Base-by-base conservation (phyloP, 169 alveolate species). In the Theileria sp. region DNA sequence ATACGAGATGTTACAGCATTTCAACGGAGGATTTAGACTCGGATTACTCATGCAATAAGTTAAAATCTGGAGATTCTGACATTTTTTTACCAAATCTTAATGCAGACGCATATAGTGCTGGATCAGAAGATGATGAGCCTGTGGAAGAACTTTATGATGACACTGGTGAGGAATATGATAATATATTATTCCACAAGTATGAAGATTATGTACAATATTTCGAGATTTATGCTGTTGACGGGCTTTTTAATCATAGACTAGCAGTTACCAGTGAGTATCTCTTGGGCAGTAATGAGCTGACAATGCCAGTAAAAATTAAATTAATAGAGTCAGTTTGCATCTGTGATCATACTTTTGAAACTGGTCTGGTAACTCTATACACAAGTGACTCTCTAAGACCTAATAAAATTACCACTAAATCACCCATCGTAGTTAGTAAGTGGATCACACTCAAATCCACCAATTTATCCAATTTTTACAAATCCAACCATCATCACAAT, bases 361-460 rank as follows among this genome's bases (percentile, higher is more conserved):
- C 89, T 13, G 89, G 89, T 0, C 50, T 83, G 21, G 68, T 83
- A 34, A 83, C 89, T 6, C 64, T 83, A 9, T 83, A 83, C 75
- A 65, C 89, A 34, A 49, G 80, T 9, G 89, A 83, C 44, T 76
- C 80, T 15, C 30, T 83, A 61, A 79, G 89, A 19, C 89, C 89
- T 10, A 83, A 67, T 54, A 83, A 77, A 81, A 80, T 83, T 9
- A 17, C 71, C 28, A 65, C 80, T 1, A 21, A 61, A 28, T 26
- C 56, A 36, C 60, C 71, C 38, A 66, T 83, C 80, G 75, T 36
- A 36, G 68, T 77, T 60, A 83, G 89, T 70, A 67, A 74, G 26
- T 83, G 89, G 89, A 83, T 83, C 15, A 83, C 89, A 4, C 50
- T 58, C 58, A 56, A 58, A 10, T 83, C 89, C 15, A 64, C 79